Percentiles rank a stretch among this genome's conserved stretches.
Evolutionary conservation across 2,329 filamentous ascomycete genomes (phyloP).

Genomic region (Epichloe gansuensis): DNA sequence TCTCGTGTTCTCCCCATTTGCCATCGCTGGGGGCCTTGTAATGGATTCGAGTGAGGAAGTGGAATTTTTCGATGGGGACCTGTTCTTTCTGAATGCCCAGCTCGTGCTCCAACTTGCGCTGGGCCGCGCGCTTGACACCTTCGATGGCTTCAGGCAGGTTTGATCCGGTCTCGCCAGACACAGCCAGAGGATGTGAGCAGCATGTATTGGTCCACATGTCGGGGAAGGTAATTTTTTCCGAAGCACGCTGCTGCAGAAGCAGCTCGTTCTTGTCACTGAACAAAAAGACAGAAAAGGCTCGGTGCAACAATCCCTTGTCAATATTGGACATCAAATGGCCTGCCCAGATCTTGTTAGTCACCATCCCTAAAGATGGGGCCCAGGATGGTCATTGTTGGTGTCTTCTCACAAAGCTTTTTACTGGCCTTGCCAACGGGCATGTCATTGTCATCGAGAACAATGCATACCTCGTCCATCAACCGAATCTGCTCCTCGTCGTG

Average conservation of each 20-base stretch:
- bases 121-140: slow-evolving; percentile 83
- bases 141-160: slow-evolving; percentile 66
- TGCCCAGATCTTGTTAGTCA: slow-evolving; percentile 23
- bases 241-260: slow-evolving; percentile 86
- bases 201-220: slow-evolving; percentile 99
- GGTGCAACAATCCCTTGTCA: slow-evolving; percentile 86
- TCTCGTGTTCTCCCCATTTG: slow-evolving; percentile 98
- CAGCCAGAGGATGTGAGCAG: slow-evolving; percentile 90
- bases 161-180: slow-evolving; percentile 80
- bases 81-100: slow-evolving; percentile 81
- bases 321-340: slow-evolving; percentile 99
- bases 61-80: slow-evolving; percentile 82
- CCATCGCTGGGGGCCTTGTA: slow-evolving; percentile 96
- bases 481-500: slow-evolving; percentile 97
- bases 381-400: neutral
- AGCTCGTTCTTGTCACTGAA: slow-evolving; percentile 90
- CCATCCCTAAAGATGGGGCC: neutral
- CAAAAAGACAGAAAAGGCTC: slow-evolving; percentile 94
- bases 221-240: slow-evolving; percentile 99
- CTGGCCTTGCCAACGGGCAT: slow-evolving; percentile 86
- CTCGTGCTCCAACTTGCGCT: slow-evolving; percentile 89
- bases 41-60: slow-evolving; percentile 91
- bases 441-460: slow-evolving; percentile 87
- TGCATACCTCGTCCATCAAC: slow-evolving; percentile 97
- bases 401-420: slow-evolving; percentile 83